These are phyloP conservation scores for Euphorbia pulcherrima DNA, from an alignment of 345 rosid genomes.

Conservation along the genomic window DNA sequence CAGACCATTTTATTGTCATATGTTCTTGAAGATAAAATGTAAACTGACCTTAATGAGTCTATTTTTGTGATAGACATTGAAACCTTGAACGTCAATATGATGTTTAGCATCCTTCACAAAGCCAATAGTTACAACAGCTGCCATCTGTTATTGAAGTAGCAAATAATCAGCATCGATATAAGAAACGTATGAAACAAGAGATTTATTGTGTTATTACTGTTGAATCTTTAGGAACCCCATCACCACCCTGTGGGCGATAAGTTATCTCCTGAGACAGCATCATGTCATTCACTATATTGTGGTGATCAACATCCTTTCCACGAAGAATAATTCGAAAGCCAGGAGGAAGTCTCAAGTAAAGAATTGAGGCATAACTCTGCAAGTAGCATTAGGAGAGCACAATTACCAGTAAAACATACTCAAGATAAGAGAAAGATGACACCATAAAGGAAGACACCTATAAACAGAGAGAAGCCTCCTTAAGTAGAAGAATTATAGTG, in stretches of 20 bases:
- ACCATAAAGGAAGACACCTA: constrained; percentile 6
- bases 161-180: constrained; percentile 21
- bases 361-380: constrained; percentile 92
- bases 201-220: constrained; percentile 39
- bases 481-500: no score
- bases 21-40: no score
- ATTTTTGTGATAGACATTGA: constrained; percentile 92
- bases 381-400: constrained; percentile 14
- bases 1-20: no score
- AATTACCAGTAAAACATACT: constrained; percentile 7
- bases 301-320: constrained; percentile 89
- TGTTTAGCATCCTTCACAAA: constrained; percentile 88
- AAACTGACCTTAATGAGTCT: constrained; percentile 83
- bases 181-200: not conserved
- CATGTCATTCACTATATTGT: constrained; percentile 96
- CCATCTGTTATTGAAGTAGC: constrained; percentile 47
- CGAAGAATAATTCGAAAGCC: constrained; percentile 79
- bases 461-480: not conserved
- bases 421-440: not conserved
- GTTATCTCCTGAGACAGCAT: constrained; percentile 72
- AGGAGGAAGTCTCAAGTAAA: constrained; percentile 84
- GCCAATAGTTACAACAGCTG: constrained; percentile 75
- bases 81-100: constrained; percentile 92
- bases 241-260: constrained; percentile 68
- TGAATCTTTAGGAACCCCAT: constrained; percentile 44